Conservation (phyloP, 441 rosid genomes). For the Manihot esculenta region DNA sequence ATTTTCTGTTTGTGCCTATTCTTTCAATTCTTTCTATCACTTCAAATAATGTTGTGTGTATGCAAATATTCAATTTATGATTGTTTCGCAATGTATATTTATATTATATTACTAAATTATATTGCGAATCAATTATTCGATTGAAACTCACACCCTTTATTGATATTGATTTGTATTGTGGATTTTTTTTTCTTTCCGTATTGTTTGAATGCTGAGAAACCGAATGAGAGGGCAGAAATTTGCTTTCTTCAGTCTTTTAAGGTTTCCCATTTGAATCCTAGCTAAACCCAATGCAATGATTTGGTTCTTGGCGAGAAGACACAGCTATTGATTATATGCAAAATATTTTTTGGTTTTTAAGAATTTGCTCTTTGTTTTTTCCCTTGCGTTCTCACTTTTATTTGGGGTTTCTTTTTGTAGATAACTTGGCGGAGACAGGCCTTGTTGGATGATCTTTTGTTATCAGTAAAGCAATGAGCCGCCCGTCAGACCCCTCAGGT, state of each 20-base stretch:
- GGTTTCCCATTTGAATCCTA: too few relatives aligned
- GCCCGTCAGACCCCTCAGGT: slow-evolving; percentile 37
- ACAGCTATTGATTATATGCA: too few relatives aligned
- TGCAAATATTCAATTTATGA: not conserved
- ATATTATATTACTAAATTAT: too few relatives aligned
- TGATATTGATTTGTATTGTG: too few relatives aligned
- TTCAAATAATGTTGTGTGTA: not conserved
- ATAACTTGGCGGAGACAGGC: slow-evolving; percentile 2
- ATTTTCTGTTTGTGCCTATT: not conserved
- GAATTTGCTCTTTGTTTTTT: too few relatives aligned
- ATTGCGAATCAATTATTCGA: too few relatives aligned
- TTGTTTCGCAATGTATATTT: not conserved
- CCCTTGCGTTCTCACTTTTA: not conserved
- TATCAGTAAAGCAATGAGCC: slow-evolving; percentile 35
- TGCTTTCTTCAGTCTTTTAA: not conserved
- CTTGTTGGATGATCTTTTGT: slow-evolving; percentile 36
- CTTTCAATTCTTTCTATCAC: not conserved
- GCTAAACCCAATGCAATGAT: too few relatives aligned
- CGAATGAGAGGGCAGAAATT: not conserved
- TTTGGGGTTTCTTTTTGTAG: slow-evolving; percentile 13
- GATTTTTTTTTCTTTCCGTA: slow-evolving; percentile 6
- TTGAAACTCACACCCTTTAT: too few relatives aligned
- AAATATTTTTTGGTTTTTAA: not conserved
- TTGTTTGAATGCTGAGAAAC: slow-evolving; percentile 6
- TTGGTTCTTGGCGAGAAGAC: too few relatives aligned